A percentile compares a stretch with the other conserved stretches of the same genome.
Evolutionary conservation across 2,329 filamentous ascomycete species (phyloP).

Genomic region (Colletotrichum aenigma): DNA sequence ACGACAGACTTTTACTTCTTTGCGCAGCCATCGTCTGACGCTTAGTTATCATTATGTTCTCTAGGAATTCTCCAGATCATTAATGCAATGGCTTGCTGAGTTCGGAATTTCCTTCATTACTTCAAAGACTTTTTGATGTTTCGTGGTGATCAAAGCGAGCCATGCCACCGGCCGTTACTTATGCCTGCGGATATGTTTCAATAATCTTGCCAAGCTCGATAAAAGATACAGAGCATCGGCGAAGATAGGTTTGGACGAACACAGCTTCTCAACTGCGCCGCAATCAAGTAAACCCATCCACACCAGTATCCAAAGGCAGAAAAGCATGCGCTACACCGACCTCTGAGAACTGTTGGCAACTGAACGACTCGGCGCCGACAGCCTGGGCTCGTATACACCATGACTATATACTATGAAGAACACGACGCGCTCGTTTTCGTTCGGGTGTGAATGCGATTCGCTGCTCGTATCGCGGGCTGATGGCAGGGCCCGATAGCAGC

Average conservation of each 20-base stretch:
- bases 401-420: neutral
- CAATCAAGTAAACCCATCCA: neutral
- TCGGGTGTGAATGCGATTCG: neutral
- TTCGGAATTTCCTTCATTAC: neutral
- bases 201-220: neutral
- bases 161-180: neutral
- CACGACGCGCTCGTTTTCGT: neutral
- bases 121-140: neutral
- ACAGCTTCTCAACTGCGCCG: neutral
- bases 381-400: neutral
- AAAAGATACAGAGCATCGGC: neutral
- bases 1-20: neutral
- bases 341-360: neutral
- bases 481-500: neutral
- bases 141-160: neutral
- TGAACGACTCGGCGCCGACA: neutral
- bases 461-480: neutral
- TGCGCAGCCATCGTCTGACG: neutral
- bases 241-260: neutral
- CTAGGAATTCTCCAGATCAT: neutral
- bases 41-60: neutral
- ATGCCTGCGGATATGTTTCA: neutral
- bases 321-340: neutral
- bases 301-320: neutral
- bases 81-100: neutral